phyloP scores from a whole-genome alignment of 164 flowering plant species.

The Euptelea pleiosperma region DNA sequence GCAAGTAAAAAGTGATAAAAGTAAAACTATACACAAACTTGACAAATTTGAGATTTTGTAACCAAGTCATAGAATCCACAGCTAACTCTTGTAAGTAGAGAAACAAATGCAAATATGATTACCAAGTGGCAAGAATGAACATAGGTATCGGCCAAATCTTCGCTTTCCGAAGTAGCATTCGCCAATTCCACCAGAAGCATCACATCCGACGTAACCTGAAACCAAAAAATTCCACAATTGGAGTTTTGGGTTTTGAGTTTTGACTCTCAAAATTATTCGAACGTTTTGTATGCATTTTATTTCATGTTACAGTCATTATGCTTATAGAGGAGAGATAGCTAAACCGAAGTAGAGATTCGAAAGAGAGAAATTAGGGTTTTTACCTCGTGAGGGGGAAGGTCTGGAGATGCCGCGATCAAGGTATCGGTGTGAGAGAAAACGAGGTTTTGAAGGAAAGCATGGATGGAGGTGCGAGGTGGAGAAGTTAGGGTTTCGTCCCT shows the following conservation, averaged over 20 bases:
- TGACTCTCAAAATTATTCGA: no score
- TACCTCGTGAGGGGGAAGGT: slow-evolving; percentile 77
- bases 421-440: slow-evolving; percentile 52
- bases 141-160: slow-evolving; percentile 20
- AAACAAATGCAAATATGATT: not conserved
- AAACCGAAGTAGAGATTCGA: not conserved
- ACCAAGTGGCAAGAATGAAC: slow-evolving; percentile 42
- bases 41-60: no score
- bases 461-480: slow-evolving; percentile 33
- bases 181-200: slow-evolving; percentile 58
- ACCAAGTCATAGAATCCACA: no score
- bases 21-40: not conserved
- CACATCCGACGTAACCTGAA: slow-evolving; percentile 65
- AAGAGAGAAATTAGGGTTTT: not conserved
- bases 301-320: no score
- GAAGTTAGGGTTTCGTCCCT: slow-evolving; percentile 69
- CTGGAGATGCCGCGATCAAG: slow-evolving; percentile 48
- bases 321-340: no score
- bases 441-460: slow-evolving; percentile 45
- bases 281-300: no score
- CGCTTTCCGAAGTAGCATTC: slow-evolving; percentile 15
- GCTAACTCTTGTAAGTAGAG: not conserved
- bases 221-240: no score
- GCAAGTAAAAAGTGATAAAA: no score
- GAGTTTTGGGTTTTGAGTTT: no score